Evolutionary conservation across 2,329 filamentous ascomycete genomes (phyloP), one percentile per base, ranked within the genome.

Genomic region (Whalleya microplaca): DNA sequence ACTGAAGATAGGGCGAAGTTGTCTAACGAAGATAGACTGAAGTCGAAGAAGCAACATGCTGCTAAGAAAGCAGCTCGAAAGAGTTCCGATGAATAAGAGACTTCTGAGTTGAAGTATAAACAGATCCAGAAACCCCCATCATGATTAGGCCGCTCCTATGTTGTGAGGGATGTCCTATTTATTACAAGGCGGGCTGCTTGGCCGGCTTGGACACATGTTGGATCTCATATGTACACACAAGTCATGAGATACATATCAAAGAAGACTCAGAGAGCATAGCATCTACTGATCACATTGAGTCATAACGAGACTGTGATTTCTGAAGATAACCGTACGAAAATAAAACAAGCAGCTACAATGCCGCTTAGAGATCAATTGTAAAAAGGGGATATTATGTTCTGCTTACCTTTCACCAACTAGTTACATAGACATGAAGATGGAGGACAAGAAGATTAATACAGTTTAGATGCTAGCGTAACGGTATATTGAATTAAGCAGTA

Each of bases 61-160:
- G 72, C 71, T 7, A 84, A 84, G 71, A 84, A 84, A 63, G 73
- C 79, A 51, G 74, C 65, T 23, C 74, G 80, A 16, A 75, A 41
- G 21, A 51, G 59, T n/a, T 43, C 41, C 40, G 46, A 58, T 0
- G 64, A 66, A 14, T 69, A 59, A 51, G n/a, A n/a, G n/a, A 42
- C 5, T 4, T 27, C 9, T 27, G 23, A 9, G 4, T 16, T 37
- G 4, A 16, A 37, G 32, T 12, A 37, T 16, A 37, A 16, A 37
- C 32, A 37, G 3, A 16, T 12, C 14, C 32, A 37, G 14, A 3
- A 16, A 14, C 3, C 9, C 32, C 14, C 10, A n/a, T n/a, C n/a
- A n/a, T 27, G 23, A 27, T 27, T 27, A 27, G n/a, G n/a, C n/a
- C n/a, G n/a, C n/a, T n/a, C n/a, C n/a, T n/a, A n/a, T n/a, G n/a